Evolutionary conservation across 306 rosid species (phyloP).

Genomic region (Senna siamea): DNA sequence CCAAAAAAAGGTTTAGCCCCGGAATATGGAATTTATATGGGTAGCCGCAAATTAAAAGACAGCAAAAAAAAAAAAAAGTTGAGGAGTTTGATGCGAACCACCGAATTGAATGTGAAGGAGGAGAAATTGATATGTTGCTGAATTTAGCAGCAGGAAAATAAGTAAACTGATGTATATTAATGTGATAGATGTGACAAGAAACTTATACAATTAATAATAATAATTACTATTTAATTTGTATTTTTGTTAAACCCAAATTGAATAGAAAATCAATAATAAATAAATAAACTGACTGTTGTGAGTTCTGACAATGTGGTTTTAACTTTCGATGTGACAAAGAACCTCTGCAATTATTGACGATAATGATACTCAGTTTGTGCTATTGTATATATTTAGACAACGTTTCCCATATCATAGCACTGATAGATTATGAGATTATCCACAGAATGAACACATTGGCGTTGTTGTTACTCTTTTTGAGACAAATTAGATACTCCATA

Average conservation of each 20-base stretch:
- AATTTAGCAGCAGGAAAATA: constrained; percentile 14
- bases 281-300: background rate
- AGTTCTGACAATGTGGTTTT: background rate
- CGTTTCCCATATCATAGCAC: constrained; percentile 20
- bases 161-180: constrained; percentile 3
- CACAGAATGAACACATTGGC: background rate
- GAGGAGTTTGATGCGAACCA: background rate
- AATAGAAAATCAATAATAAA: background rate
- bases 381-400: constrained; percentile 21
- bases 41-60: background rate
- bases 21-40: too few relatives aligned
- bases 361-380: constrained; percentile 32
- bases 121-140: constrained; percentile 18
- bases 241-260: background rate
- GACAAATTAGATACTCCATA: constrained; percentile 38
- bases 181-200: background rate
- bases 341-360: constrained; percentile 39
- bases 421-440: background rate
- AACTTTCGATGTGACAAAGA: constrained; percentile 42
- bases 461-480: constrained; percentile 13
- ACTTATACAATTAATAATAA: background rate
- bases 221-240: background rate
- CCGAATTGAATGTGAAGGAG: constrained; percentile 1
- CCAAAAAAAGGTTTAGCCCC: too few relatives aligned
- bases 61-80: background rate